These are phyloP conservation scores for Amyloporia xantha DNA, from an alignment of 768 basidiomycete species.

Conservation along the genomic window DNA sequence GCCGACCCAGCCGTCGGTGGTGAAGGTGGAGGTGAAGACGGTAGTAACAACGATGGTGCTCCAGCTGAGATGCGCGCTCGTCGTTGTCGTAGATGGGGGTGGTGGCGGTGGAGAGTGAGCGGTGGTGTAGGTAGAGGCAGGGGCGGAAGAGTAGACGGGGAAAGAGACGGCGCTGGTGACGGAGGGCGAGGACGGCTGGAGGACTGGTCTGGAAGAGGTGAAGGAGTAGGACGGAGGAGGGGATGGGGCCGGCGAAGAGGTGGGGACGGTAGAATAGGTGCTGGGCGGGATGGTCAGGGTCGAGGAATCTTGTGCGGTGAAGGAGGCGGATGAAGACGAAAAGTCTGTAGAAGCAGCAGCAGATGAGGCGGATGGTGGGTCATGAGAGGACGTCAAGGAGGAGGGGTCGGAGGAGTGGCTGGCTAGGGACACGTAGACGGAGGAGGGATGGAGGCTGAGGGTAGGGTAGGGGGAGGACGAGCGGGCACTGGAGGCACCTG, in stretches of 20 bases:
- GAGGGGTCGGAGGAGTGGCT: neutral
- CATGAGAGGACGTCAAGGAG: neutral
- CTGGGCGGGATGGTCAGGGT: too few relatives aligned
- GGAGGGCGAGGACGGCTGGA: constrained; percentile 5
- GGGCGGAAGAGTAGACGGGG: neutral
- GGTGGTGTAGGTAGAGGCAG: neutral
- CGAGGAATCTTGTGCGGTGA: too few relatives aligned
- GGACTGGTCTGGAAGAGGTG: constrained; percentile 1
- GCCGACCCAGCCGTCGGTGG: constrained; percentile 6
- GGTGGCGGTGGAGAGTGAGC: constrained; percentile 2
- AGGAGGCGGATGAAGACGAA: neutral
- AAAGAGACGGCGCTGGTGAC: neutral
- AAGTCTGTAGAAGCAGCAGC: neutral
- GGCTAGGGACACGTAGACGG: neutral
- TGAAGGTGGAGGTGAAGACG: constrained; percentile 12
- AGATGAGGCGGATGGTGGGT: neutral
- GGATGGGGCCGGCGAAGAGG: neutral
- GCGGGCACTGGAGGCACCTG: neutral
- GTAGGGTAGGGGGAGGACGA: neutral
- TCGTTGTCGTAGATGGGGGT: neutral
- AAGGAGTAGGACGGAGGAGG: neutral
- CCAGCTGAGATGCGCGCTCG: neutral
- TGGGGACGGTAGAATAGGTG: neutral
- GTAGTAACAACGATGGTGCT: constrained; percentile 10
- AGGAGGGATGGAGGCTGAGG: neutral